phyloP scores from a whole-genome alignment of 192 early-diverging fungal species.

The Backusella tuberculispora region DNA sequence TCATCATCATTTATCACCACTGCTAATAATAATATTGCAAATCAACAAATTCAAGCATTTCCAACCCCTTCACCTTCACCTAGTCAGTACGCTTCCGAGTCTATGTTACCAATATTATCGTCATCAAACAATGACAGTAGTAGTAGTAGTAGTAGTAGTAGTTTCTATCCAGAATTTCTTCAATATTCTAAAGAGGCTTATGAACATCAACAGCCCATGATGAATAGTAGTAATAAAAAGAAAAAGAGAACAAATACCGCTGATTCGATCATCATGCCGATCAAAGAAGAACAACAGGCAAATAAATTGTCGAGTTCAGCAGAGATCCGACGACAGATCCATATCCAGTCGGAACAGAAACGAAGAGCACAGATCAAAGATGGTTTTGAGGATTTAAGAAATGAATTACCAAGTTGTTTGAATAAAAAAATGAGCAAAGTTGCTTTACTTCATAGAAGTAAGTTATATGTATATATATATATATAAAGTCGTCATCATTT shows the following conservation, averaged over 20 bases:
- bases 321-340: conserved; percentile 34
- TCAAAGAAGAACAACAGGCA: background rate
- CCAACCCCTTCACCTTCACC: conserved; percentile 15
- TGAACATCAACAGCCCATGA: conserved; percentile 24
- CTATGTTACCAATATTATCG: background rate
- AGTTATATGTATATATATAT: background rate
- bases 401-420: conserved; percentile 38
- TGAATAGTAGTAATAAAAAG: background rate
- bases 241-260: conserved; percentile 12
- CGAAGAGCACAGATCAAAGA: conserved; percentile 43
- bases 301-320: conserved; percentile 23
- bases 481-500: background rate
- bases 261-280: background rate
- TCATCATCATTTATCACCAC: background rate
- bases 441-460: conserved; percentile 40
- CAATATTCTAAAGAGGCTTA: conserved; percentile 35
- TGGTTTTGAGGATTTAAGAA: conserved; percentile 45
- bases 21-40: background rate
- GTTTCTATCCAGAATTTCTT: conserved; percentile 32
- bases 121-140: background rate
- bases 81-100: conserved; percentile 12
- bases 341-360: conserved; percentile 43
- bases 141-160: background rate
- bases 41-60: conserved; percentile 18
- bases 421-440: conserved; percentile 48